phyloP scores from a whole-genome alignment of 2,329 filamentous ascomycete species.

The Botrytis porri region DNA sequence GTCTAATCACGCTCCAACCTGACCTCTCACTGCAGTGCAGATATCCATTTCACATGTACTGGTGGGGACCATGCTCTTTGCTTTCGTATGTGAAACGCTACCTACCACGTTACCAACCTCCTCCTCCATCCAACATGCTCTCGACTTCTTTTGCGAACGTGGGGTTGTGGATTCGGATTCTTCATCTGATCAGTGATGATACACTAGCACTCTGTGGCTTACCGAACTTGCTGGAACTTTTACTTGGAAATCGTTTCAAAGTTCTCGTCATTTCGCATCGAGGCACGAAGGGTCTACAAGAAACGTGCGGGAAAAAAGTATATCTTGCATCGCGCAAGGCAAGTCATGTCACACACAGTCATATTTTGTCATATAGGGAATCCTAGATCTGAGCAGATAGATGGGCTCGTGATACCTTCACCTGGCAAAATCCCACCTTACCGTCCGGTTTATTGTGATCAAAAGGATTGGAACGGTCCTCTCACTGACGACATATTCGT shows the following conservation, averaged over 20 bases:
- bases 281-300: neutral
- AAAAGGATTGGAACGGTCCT: neutral
- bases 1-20: neutral
- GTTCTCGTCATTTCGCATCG: neutral
- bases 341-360: constrained; percentile 7
- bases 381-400: neutral
- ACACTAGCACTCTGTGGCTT: neutral
- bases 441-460: neutral
- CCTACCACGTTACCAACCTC: neutral
- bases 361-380: neutral
- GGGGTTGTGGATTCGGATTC: neutral
- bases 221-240: neutral
- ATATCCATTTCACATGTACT: neutral
- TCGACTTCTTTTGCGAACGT: neutral
- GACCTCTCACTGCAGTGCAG: neutral
- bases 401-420: constrained; percentile 3
- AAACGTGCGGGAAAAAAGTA: neutral
- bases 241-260: constrained; percentile 1
- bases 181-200: constrained; percentile 6
- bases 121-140: neutral
- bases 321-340: constrained; percentile 4
- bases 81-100: constrained; percentile 1
- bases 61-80: neutral
- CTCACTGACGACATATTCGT: neutral
- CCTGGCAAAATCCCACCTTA: neutral